Base-by-base conservation (phyloP, 192 early-diverging fungal genomes). In the Chytriomyces sp. region DNA sequence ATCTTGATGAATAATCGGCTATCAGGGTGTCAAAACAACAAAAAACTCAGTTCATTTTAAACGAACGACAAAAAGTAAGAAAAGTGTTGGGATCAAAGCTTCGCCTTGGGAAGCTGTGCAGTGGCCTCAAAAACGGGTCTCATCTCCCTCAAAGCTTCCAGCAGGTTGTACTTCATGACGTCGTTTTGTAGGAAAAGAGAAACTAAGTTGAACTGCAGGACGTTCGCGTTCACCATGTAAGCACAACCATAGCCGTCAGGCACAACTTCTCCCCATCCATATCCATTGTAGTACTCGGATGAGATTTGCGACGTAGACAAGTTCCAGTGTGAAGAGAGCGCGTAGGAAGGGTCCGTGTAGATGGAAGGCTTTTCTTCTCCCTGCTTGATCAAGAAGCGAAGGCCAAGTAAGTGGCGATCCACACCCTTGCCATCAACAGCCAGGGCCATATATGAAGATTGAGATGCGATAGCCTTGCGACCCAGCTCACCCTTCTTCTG, bases 201-300 rank as follows among this genome's bases (percentile, higher is more conserved):
- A 10, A 90, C 93, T 74, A 97, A 82, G 75, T 97, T 96, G 81
- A 97, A 92, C 80, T 94, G 91, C 40, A 97, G 78, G 17, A 85
- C 80, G 78, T 92, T 82, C 60, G 90, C 84, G 82, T 94, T 94
- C 72, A 99, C 89, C 86, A 95, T 96, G 81, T 98, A 98, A 7
- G 96, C 94, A 63, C 93, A 78, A 63, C 95, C 95, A 69, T 91
- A 98, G 73, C 94, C 94, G 81, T 95, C 91, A 0, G 92, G 89
- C 25, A 93, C 92, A 34, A 95, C 81, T 68, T 86, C 80, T 26
- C 85, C 85, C 85, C 85, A 86, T 37, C 97, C 95, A 75, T 96
- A 98, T 59, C 95, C 94, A 72, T 91, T 90, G 86, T 94, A 99
- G 82, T 94, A 81, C 74, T 94, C 93, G 69, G 92, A 92, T 4